phyloP scores from a whole-genome alignment of 176 grass and related monocot genomes.

The Metroxylon sagu region DNA sequence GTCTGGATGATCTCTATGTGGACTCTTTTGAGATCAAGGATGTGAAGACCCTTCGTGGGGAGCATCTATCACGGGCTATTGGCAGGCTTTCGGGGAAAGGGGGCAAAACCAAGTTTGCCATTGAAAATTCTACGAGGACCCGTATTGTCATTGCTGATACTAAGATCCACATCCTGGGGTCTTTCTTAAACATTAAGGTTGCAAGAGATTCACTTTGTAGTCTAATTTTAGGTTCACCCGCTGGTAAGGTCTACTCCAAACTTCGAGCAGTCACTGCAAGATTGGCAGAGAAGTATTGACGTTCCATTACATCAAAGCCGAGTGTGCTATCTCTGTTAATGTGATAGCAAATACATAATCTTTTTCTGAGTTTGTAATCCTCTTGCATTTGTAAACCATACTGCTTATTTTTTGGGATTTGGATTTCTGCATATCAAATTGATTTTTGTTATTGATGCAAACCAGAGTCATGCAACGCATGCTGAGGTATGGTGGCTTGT shows the following conservation, averaged over 20 bases:
- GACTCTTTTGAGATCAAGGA: constrained; percentile 98
- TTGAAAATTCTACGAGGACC: constrained; percentile 87
- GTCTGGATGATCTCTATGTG: constrained; percentile 74
- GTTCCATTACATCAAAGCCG: too few relatives aligned
- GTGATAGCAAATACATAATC: too few relatives aligned
- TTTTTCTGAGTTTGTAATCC: too few relatives aligned
- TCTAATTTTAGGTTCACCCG: constrained; percentile 84
- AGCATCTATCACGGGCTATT: constrained; percentile 82
- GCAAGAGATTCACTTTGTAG: constrained; percentile 84
- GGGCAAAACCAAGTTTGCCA: constrained; percentile 84
- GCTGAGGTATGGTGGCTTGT: too few relatives aligned
- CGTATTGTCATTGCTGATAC: constrained; percentile 81
- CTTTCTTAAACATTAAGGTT: constrained; percentile 94
- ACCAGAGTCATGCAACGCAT: too few relatives aligned
- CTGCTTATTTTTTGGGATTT: too few relatives aligned
- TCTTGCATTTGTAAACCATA: too few relatives aligned
- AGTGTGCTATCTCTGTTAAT: too few relatives aligned
- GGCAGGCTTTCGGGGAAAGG: constrained; percentile 83
- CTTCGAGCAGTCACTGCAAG: constrained; percentile 72
- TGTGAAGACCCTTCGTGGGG: constrained; percentile 81
- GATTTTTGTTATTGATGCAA: too few relatives aligned
- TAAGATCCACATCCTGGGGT: constrained; percentile 91
- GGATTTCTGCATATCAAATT: too few relatives aligned
- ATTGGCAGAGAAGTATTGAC: constrained; percentile 59
- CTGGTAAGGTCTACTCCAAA: constrained; percentile 90